phyloP scores from a whole-genome alignment of 805 yeast genomes.

The Lachancea dasiensis region DNA sequence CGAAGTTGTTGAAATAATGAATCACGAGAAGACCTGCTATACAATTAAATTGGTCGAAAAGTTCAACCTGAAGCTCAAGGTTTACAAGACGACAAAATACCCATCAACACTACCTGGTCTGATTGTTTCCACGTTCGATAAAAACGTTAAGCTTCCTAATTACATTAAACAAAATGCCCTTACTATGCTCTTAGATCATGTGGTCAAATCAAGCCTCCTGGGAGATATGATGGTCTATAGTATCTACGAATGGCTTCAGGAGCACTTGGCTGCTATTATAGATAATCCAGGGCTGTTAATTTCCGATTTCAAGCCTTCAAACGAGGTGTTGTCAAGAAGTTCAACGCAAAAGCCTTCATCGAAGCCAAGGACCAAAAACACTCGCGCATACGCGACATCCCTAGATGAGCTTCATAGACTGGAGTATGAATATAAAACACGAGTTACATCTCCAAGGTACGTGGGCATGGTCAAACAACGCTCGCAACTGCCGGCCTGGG shows the following conservation, averaged over 20 bases:
- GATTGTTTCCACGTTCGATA: slow-evolving; percentile 40
- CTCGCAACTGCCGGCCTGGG: slow-evolving; percentile 77
- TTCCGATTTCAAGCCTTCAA: slow-evolving; percentile 7
- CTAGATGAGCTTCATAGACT: slow-evolving; percentile 33
- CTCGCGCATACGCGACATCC: slow-evolving; percentile 15
- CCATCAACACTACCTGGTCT: slow-evolving; percentile 71
- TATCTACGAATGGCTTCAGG: slow-evolving; percentile 74
- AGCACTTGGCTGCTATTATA: slow-evolving; percentile 49
- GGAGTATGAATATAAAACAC: slow-evolving; percentile 31
- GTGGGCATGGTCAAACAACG: slow-evolving; percentile 42
- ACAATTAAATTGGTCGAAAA: slow-evolving; percentile 33
- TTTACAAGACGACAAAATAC: slow-evolving; percentile 47
- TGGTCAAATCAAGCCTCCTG: slow-evolving; percentile 39
- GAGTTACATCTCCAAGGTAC: slow-evolving; percentile 33
- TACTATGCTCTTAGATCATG: slow-evolving; percentile 39
- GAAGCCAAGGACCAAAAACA: slow-evolving; percentile 2
- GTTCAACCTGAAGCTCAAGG: slow-evolving; percentile 29
- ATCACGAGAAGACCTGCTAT: slow-evolving; percentile 23
- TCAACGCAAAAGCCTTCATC: no score
- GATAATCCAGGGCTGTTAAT: slow-evolving; percentile 71
- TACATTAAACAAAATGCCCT: slow-evolving; percentile 60
- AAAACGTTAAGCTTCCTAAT: slow-evolving; percentile 52
- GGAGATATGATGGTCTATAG: slow-evolving; percentile 70
- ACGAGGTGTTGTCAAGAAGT: no score
- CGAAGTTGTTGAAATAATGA: slow-evolving; percentile 34